A percentile compares a stretch with the other conserved stretches of the same genome.
Evolutionary conservation across 2,329 filamentous ascomycete species (phyloP).

Genomic region (Aplosporella prunicola): DNA sequence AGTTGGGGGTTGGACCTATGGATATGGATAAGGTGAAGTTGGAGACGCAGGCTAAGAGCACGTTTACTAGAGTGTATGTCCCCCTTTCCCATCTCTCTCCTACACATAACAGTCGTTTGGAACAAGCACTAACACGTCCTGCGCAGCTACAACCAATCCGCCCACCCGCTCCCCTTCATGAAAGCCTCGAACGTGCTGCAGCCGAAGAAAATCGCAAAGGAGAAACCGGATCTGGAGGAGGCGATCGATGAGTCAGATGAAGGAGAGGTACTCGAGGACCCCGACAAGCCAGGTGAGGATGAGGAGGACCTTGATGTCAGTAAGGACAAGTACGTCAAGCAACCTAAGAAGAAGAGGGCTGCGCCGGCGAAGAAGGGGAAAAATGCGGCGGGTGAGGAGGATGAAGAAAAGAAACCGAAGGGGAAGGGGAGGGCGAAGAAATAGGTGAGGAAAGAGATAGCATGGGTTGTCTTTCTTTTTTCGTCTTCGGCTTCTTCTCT

Average conservation of each 20-base stretch:
- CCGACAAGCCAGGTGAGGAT: slow-evolving; percentile 50
- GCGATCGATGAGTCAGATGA: slow-evolving; percentile 86
- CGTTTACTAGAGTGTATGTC: slow-evolving; percentile 79
- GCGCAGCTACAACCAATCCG: slow-evolving; percentile 71
- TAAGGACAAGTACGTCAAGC: slow-evolving; percentile 94
- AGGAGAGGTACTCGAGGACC: slow-evolving; percentile 37
- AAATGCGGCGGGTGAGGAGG: slow-evolving; percentile 3
- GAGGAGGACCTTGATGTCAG: slow-evolving; percentile 74
- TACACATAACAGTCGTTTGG: neutral
- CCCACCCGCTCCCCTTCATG: slow-evolving; percentile 91
- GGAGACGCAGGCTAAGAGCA: slow-evolving; percentile 74
- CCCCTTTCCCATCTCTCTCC: neutral
- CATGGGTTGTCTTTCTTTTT: too few relatives aligned
- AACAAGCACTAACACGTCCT: slow-evolving; percentile 1
- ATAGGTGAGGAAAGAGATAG: slow-evolving; percentile 1
- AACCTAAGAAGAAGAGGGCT: slow-evolving; percentile 65
- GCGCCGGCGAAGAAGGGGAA: slow-evolving; percentile 26
- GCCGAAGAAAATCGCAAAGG: slow-evolving; percentile 60
- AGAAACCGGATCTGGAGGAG: slow-evolving; percentile 89
- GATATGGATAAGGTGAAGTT: slow-evolving; percentile 65
- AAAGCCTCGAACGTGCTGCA: slow-evolving; percentile 71
- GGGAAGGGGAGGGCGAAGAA: slow-evolving; percentile 8
- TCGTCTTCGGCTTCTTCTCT: too few relatives aligned
- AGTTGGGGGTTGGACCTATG: slow-evolving; percentile 82
- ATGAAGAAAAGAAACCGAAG: slow-evolving; percentile 5